These are phyloP conservation scores for Kurtzmaniella quercitrusa DNA, from an alignment of 1,139 yeast species.

Conservation along the genomic window DNA sequence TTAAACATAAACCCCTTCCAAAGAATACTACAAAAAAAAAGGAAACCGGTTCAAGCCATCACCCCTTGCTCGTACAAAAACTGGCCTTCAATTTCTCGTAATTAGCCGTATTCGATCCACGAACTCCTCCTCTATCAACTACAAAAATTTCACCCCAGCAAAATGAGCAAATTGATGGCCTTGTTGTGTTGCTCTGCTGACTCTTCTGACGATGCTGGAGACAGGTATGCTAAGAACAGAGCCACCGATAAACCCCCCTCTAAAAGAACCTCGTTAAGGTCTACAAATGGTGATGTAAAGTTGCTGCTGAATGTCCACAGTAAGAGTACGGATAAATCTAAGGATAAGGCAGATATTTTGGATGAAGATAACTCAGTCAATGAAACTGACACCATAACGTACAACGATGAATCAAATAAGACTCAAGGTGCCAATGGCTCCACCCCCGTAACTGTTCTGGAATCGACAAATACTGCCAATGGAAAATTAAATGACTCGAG, in stretches of 20 bases:
- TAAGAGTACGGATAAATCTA: constrained; percentile 10
- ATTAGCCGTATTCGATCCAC: no score
- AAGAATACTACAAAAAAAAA: no score
- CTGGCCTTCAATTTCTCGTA: no score
- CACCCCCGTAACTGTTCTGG: not conserved
- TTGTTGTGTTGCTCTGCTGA: constrained; percentile 40
- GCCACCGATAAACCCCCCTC: constrained; percentile 2
- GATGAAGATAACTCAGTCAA: constrained; percentile 41
- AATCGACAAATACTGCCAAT: not conserved
- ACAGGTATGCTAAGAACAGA: constrained; percentile 12
- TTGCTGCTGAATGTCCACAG: constrained; percentile 3
- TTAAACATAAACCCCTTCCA: no score
- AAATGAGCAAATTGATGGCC: constrained; percentile 11
- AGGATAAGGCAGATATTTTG: constrained; percentile 24
- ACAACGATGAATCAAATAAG: constrained; percentile 30
- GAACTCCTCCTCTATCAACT: no score
- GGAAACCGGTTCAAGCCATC: no score
- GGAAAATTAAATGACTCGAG: not conserved
- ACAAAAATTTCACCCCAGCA: no score
- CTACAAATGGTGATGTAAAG: constrained; percentile 3
- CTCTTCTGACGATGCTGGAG: constrained; percentile 33
- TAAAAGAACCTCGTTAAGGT: constrained; percentile 7
- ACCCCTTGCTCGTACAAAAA: no score
- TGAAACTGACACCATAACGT: constrained; percentile 43
- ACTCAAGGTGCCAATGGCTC: not conserved